These are phyloP conservation scores for Pestalotiopsis sp. DNA, from an alignment of 2,329 filamentous ascomycete genomes.

Conservation along the genomic window DNA sequence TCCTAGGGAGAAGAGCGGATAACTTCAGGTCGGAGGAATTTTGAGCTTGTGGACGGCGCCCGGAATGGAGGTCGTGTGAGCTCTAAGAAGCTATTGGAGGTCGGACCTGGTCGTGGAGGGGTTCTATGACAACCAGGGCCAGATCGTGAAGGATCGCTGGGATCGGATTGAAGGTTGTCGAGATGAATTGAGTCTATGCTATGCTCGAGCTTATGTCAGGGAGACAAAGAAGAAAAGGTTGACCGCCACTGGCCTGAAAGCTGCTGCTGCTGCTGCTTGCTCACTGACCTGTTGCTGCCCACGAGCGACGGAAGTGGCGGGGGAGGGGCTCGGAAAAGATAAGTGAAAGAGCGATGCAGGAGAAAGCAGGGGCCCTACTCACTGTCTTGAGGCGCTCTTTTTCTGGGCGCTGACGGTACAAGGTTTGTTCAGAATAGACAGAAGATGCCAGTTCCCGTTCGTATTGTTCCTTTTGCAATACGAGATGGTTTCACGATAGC, in stretches of 20 bases:
- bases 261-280: background rate
- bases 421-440: background rate
- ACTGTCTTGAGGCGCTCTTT: background rate
- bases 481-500: constrained; percentile 2
- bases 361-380: background rate
- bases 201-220: constrained; percentile 10
- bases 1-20: background rate
- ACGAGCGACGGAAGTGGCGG: background rate
- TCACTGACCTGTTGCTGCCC: background rate
- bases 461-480: background rate
- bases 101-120: background rate
- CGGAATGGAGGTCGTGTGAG: background rate
- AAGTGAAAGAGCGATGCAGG: background rate
- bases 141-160: background rate
- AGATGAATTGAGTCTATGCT: background rate
- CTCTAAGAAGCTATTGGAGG: background rate
- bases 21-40: background rate
- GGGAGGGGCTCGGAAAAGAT: constrained; percentile 1
- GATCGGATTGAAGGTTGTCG: constrained; percentile 2
- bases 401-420: background rate
- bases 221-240: constrained; percentile 3
- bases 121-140: background rate
- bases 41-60: background rate
- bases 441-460: background rate
- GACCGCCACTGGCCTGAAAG: constrained; percentile 5